Evolutionary conservation across 371 early-diverging fungal genomes (phyloP), one percentile per base, ranked within the genome.

Genomic region (Mortierella sp.): DNA sequence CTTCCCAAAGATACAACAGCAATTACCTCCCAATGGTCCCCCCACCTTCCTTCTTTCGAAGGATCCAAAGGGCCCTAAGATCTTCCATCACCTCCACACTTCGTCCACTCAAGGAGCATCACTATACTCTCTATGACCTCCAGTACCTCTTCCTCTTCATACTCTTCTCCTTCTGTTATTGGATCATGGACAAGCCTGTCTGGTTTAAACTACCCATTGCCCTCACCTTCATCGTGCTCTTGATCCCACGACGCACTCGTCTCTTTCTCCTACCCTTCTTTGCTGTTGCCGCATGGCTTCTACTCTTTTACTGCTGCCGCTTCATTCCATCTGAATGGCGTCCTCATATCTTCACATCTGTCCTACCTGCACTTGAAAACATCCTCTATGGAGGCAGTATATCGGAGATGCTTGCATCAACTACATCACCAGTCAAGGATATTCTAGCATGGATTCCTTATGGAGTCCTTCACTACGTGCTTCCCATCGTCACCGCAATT

Each of bases 361-460:
- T 92, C 35, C 77, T 93, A 45, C 93, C 93, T 24, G 87, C 89
- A 12, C 84, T 92, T n/a, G 93, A 93, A 65, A 87, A 89, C 69
- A 87, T 92, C 55, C 86, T 93, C n/a, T 93, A 92, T 66, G 91
- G 91, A 28, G 90, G 87, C 78, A 92, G 88, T 78, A 84, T 91
- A 24, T 88, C 91, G 10, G 93, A 90, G 63, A 85, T 92, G 37
- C 87, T 93, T 20, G 89, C 89, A 22, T 78, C 83, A 24, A 75
- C 88, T 39, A 87, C 90, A 0, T 84, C 87, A 22, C 84, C 87
- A 12, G 64, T 86, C 16, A 79, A 87, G 59, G 94, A 94, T 84
- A 78, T 93, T 11, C 70, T 92, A n/a, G 90, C 91, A 1, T 93
- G 93, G 90, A 60, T 94, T 22, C 92, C 92, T 11, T 94, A 94